Evolutionary conservation across 495 filamentous ascomycete genomes (phyloP).

Genomic region (Hypoxylon rickii): DNA sequence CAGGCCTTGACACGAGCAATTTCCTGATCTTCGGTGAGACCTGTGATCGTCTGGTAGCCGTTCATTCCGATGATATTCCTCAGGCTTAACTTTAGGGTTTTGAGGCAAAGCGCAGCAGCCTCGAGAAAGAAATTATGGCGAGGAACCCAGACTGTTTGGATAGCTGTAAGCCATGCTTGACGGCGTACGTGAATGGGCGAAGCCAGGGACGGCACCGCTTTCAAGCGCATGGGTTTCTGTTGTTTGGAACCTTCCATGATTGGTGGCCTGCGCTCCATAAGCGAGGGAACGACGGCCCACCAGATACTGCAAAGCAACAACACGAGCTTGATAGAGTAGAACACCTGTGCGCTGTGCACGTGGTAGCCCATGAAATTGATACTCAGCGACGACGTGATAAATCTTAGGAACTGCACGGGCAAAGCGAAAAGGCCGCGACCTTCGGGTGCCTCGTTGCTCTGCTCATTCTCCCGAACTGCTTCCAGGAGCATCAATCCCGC

Average conservation of each 20-base stretch:
- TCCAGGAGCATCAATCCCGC: conserved; percentile 91
- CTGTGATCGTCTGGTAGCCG: conserved; percentile 75
- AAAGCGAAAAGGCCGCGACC: conserved; percentile 72
- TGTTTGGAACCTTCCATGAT: conserved; percentile 51
- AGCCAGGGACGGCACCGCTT: conserved; percentile 68
- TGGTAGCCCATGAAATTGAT: conserved; percentile 56
- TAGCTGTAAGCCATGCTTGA: conserved; percentile 91
- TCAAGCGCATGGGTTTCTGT: conserved; percentile 42
- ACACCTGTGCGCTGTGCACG: conserved; percentile 43
- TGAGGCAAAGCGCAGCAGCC: conserved; percentile 75
- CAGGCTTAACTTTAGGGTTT: conserved; percentile 79
- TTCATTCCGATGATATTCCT: conserved; percentile 76
- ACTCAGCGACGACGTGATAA: conserved; percentile 44
- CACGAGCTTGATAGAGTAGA: conserved; percentile 60
- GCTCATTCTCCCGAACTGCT: conserved; percentile 64
- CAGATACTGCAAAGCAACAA: conserved; percentile 69
- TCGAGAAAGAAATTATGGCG: conserved; percentile 84
- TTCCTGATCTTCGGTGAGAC: conserved; percentile 84
- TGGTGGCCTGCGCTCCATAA: conserved; percentile 57
- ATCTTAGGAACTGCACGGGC: conserved; percentile 60
- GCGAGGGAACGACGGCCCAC: conserved; percentile 67
- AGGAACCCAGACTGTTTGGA: conserved; percentile 94
- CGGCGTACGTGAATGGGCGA: conserved; percentile 84
- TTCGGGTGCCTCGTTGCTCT: conserved; percentile 61
- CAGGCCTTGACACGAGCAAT: conserved; percentile 87